Conservation (phyloP, 805 yeast genomes). For the Pichia pseudocactophila region DNA sequence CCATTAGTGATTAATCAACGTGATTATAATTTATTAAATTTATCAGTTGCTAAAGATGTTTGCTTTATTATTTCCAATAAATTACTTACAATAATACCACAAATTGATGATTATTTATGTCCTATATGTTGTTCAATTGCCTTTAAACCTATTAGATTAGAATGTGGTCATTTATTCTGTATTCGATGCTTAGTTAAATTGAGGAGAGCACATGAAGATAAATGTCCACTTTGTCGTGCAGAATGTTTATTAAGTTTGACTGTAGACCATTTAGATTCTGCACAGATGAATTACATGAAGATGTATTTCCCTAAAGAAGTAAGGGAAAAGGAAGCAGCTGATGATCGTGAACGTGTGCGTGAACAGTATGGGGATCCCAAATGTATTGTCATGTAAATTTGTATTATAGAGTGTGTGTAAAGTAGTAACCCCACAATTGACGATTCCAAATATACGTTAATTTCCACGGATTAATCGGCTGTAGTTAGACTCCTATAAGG, state of each 20-base stretch:
- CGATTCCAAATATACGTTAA: no score
- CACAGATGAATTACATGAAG: constrained; percentile 44
- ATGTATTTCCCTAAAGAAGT: constrained; percentile 59
- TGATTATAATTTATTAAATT: constrained; percentile 16
- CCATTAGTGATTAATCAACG: constrained; percentile 27
- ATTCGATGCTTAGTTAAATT: constrained; percentile 62
- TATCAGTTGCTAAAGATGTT: constrained; percentile 43
- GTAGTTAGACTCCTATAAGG: no score
- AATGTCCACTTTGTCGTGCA: constrained; percentile 62
- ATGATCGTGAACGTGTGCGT: constrained; percentile 38
- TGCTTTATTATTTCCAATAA: constrained; percentile 48
- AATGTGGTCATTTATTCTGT: constrained; percentile 63
- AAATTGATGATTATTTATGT: constrained; percentile 66
- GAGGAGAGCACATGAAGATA: constrained; percentile 47
- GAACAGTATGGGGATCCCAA: constrained; percentile 32
- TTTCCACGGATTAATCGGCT: no score
- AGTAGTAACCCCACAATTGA: no score
- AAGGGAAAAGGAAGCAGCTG: constrained; percentile 49
- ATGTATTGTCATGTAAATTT: constrained; percentile 22
- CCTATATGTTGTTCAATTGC: constrained; percentile 67
- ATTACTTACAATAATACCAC: constrained; percentile 54
- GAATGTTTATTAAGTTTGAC: constrained; percentile 50
- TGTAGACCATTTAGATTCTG: constrained; percentile 47
- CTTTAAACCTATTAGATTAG: constrained; percentile 58
- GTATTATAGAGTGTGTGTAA: constrained; percentile 12